These are phyloP conservation scores for Rubroboletus pulcherrimus DNA, from an alignment of 768 basidiomycete genomes.

Conservation along the genomic window DNA sequence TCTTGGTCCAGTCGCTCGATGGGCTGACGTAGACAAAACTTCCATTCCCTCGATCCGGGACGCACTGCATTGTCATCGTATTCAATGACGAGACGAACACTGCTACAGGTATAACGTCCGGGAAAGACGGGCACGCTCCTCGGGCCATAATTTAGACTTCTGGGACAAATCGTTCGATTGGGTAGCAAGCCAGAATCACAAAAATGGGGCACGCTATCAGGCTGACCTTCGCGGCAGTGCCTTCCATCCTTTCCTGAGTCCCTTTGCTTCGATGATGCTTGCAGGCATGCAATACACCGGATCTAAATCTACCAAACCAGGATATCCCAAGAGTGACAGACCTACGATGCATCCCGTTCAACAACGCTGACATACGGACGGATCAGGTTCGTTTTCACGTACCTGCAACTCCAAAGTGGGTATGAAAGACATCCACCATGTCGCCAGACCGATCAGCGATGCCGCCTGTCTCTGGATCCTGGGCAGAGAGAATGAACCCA, in stretches of 20 bases:
- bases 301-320: conserved; percentile 79
- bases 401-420: conserved; percentile 88
- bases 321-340: conserved; percentile 84
- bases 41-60: conserved; percentile 15
- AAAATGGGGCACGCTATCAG: conserved; percentile 11
- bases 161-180: conserved; percentile 4
- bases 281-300: conserved; percentile 98
- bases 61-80: conserved; percentile 9
- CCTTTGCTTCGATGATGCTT: conserved; percentile 60
- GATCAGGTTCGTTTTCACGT: conserved; percentile 5
- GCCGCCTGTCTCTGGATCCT: conserved; percentile 90
- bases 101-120: background rate
- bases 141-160: background rate
- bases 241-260: conserved; percentile 54
- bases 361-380: background rate
- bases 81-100: conserved; percentile 1
- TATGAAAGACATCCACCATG: conserved; percentile 97
- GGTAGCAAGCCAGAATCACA: background rate
- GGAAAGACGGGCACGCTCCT: background rate
- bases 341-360: conserved; percentile 37
- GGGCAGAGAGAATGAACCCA: conserved; percentile 79
- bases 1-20: background rate
- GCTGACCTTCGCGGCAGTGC: conserved; percentile 27
- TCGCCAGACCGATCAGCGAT: conserved; percentile 93
- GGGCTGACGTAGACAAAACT: conserved; percentile 5